Conservation (phyloP, 345 rosid species). For the Populus nigra region DNA sequence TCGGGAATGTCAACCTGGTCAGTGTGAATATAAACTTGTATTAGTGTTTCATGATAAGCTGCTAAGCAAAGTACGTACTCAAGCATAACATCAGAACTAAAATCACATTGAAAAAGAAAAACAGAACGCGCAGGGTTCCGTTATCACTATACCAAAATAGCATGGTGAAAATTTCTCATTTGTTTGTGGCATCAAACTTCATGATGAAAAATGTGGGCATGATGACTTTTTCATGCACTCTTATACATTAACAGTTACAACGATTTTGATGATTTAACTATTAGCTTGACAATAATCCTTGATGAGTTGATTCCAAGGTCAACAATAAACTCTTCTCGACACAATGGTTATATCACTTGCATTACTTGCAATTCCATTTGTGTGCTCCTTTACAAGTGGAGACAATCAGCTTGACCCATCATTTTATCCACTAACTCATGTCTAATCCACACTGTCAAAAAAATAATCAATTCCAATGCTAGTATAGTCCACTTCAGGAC, state of each 20-base stretch:
- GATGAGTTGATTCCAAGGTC: neutral
- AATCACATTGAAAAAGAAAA: neutral
- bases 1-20: neutral
- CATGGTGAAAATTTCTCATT: neutral
- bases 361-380: neutral
- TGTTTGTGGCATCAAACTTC: neutral
- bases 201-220: neutral
- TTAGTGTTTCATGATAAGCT: conserved; percentile 2
- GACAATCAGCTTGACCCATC: conserved; percentile 4
- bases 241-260: neutral
- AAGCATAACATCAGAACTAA: neutral
- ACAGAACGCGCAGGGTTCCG: neutral
- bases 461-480: neutral
- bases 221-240: neutral
- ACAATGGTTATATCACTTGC: neutral
- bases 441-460: neutral
- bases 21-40: neutral
- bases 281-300: neutral
- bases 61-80: neutral
- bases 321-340: neutral
- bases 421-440: neutral
- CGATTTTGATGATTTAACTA: neutral
- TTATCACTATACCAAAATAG: neutral
- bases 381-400: neutral
- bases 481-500: neutral